These are phyloP conservation scores for Cordia subcordata DNA, from an alignment of 257 asterid genomes.

Conservation along the genomic window DNA sequence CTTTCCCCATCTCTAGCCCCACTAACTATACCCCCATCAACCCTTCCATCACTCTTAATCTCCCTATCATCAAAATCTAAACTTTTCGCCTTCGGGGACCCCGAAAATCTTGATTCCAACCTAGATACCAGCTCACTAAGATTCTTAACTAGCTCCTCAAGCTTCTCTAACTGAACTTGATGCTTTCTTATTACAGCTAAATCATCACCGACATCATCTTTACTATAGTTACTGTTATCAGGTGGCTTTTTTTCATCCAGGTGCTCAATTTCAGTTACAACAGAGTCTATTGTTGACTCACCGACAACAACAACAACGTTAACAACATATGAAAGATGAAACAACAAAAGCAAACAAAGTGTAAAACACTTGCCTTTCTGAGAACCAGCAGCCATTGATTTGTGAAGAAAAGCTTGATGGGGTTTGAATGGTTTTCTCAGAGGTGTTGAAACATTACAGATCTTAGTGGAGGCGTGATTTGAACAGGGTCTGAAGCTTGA, in stretches of 20 bases:
- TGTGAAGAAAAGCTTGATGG: background rate
- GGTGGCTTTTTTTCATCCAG: conserved; percentile 1
- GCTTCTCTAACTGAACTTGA: conserved; percentile 58
- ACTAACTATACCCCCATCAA: conserved; percentile 21
- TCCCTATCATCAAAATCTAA: conserved; percentile 22
- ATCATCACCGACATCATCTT: conserved; percentile 4
- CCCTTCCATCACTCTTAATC: conserved; percentile 8
- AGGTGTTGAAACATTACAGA: conserved; percentile 16
- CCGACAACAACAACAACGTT: conserved; percentile 17
- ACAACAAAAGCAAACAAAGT: conserved; percentile 20
- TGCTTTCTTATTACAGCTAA: conserved; percentile 41
- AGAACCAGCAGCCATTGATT: conserved; percentile 26
- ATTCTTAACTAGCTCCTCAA: conserved; percentile 56
- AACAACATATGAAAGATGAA: conserved; percentile 12
- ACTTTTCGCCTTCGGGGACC: conserved; percentile 20
- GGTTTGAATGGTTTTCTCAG: too few relatives aligned
- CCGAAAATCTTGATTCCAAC: conserved; percentile 56
- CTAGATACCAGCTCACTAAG: conserved; percentile 56
- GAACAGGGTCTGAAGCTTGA: background rate
- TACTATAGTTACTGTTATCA: background rate
- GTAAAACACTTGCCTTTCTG: conserved; percentile 34
- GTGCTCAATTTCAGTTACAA: conserved; percentile 13
- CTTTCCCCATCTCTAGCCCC: conserved; percentile 15
- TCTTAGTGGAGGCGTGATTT: conserved; percentile 10
- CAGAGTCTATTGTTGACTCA: conserved; percentile 3